Evolutionary conservation across 208 protist genomes (phyloP).

Genomic region (Trypanosoma platydactyli): DNA sequence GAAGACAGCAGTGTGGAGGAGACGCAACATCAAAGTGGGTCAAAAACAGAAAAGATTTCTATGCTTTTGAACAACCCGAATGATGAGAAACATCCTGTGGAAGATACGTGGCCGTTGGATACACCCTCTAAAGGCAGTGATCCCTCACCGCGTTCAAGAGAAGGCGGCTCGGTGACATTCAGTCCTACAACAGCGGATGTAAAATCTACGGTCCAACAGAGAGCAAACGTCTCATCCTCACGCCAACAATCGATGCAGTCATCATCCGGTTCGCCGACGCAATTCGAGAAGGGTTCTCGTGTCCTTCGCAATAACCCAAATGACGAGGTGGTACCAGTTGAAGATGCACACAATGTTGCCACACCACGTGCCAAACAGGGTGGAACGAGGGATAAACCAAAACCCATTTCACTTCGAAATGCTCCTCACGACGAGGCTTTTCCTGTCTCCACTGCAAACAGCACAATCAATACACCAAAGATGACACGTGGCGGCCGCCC

Average conservation of each 20-base stretch:
- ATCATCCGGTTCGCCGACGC: not conserved
- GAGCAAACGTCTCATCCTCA: not conserved
- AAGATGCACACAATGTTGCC: slow-evolving; percentile 45
- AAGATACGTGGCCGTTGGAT: slow-evolving; percentile 33
- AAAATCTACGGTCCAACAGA: not conserved
- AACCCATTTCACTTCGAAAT: slow-evolving; percentile 42
- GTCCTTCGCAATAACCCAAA: slow-evolving; percentile 81
- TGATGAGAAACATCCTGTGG: slow-evolving; percentile 48
- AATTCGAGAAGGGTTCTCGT: not conserved
- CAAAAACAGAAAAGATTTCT: not conserved
- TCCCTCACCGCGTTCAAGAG: not conserved
- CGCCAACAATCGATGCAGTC: not conserved
- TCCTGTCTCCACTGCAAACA: slow-evolving; percentile 21
- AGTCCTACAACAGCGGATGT: not conserved
- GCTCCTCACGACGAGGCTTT: slow-evolving; percentile 73
- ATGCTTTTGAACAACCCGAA: slow-evolving; percentile 52
- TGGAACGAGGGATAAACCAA: not conserved
- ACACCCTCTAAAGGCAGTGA: slow-evolving; percentile 29
- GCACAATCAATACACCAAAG: slow-evolving; percentile 21
- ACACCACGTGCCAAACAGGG: slow-evolving; percentile 39
- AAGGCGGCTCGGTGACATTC: not conserved
- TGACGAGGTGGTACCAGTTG: slow-evolving; percentile 83
- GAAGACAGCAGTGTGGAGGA: slow-evolving; percentile 12
- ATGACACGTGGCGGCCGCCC: not conserved
- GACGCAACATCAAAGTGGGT: not conserved